Percentiles rank a stretch among this genome's conserved stretches.
phyloP scores from a whole-genome alignment of 495 filamentous ascomycete genomes.

The Articulospora tetracladia region DNA sequence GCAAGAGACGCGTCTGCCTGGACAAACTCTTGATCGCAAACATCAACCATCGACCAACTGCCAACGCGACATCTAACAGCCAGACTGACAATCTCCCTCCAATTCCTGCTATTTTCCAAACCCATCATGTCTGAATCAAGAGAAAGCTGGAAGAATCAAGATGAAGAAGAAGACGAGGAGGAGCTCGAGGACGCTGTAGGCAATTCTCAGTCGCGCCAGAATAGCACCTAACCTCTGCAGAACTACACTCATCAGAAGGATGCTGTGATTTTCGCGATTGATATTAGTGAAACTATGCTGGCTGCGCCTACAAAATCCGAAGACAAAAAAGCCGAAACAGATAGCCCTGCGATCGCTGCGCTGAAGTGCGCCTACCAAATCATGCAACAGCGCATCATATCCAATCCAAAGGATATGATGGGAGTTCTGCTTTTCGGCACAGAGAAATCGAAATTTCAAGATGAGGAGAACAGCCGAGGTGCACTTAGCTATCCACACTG shows the following conservation, averaged over 20 bases:
- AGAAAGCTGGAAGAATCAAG: constrained; percentile 13
- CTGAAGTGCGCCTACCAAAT: constrained; percentile 92
- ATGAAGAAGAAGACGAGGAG: constrained; percentile 50
- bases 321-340: constrained; percentile 67
- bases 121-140: constrained; percentile 18
- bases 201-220: constrained; percentile 1
- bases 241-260: constrained; percentile 91
- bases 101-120: not conserved
- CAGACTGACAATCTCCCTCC: not conserved
- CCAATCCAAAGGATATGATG: constrained; percentile 96
- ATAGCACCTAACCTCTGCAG: constrained; percentile 39
- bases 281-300: constrained; percentile 91
- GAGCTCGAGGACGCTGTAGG: constrained; percentile 75
- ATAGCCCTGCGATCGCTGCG: constrained; percentile 73
- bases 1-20: constrained; percentile 14
- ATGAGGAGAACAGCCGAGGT: constrained; percentile 57
- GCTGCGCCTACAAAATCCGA: constrained; percentile 56
- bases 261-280: constrained; percentile 94
- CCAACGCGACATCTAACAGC: not conserved
- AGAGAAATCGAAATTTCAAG: constrained; percentile 75
- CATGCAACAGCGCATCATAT: constrained; percentile 98
- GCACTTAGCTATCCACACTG: constrained; percentile 80
- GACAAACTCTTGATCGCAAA: not conserved
- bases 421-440: constrained; percentile 94
- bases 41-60: not conserved